Conservation (phyloP, 2,329 filamentous ascomycete genomes). For the Pleurostoma richardsiae region DNA sequence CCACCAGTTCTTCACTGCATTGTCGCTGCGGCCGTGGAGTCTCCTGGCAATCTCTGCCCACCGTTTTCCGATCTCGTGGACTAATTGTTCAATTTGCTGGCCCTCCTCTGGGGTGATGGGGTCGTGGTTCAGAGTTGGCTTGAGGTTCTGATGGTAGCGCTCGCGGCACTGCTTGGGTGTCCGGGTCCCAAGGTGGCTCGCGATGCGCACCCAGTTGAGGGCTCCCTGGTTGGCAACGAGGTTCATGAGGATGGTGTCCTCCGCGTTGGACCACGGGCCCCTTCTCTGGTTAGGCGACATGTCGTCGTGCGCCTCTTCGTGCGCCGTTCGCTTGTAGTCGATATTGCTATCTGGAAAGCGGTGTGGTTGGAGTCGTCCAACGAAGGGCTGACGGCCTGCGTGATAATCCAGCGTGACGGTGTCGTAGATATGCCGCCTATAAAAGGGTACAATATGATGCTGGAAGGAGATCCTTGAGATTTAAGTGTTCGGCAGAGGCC, state of each 20-base stretch:
- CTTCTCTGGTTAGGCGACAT: conserved; percentile 24
- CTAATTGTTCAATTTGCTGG: conserved; percentile 69
- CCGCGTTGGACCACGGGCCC: conserved; percentile 69
- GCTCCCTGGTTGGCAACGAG: conserved; percentile 64
- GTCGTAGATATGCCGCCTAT: no score
- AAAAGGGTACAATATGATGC: no score
- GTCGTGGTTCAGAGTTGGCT: conserved; percentile 66
- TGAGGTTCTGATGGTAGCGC: conserved; percentile 90
- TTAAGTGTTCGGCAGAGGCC: no score
- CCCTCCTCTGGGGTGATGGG: conserved; percentile 71
- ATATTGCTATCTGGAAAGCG: no score
- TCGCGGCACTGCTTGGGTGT: conserved; percentile 95
- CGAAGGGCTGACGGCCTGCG: no score
- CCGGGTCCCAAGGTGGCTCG: conserved; percentile 67
- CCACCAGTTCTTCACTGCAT: conserved; percentile 96
- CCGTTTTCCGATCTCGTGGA: conserved; percentile 72
- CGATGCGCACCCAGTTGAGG: conserved; percentile 86
- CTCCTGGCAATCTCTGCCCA: conserved; percentile 87
- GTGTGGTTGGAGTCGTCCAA: no score
- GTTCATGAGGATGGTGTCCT: conserved; percentile 62
- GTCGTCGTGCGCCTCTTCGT: background rate
- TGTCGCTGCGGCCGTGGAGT: conserved; percentile 80
- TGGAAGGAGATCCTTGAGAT: no score
- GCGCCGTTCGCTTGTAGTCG: no score
- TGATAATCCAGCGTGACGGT: no score